Base-by-base conservation (phyloP, 345 rosid genomes). In the Brassica incana region DNA sequence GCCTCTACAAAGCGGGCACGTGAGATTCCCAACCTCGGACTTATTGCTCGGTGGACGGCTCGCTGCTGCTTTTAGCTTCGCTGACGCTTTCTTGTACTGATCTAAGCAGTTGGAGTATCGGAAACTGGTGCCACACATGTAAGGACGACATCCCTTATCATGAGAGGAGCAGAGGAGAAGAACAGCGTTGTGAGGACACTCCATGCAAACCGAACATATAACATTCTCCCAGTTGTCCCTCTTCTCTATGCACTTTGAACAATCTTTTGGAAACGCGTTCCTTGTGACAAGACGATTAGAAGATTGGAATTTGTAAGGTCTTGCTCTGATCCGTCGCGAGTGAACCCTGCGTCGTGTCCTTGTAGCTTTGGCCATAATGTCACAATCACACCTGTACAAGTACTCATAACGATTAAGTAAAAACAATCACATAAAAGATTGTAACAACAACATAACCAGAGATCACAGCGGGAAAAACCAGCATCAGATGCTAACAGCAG, bases 111-210 rank as follows among this genome's bases (percentile, higher is more conserved):
- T 93, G 27, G 99, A 95, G 72, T 90, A 95, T 0, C 98, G 90
- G 75, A 88, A 92, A 84, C 99, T 95, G 40, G 99, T 95, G 80
- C 93, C 98, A 81, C 99, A 95, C 99, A 95, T 95, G 80, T 89
- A 95, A 67, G 99, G 97, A 33, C 93, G 97, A 66, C 99, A 95
- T 38, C 99, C 99, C 78, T 93, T 95, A 81, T 95, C 97, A 74
- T 95, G 88, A 61, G 99, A 95, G 66, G 99, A 93, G 80, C 99
- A 95, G 48, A 95, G 96, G 48, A 95, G 92, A 81, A 95, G 98
- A 82, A 95, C 99, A 63, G 97, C 98, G 40, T 93, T 93, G 84
- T 95, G 99, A 0, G 99, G 99, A 75, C 85, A 90, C 84, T 95
- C 99, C 94, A 95, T 92, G 85, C 99, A 95, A 67, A 95, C 98